A percentile compares a stretch with the other conserved stretches of the same genome.
These are phyloP conservation scores for Trichosporon ovoides DNA, from an alignment of 1,284 basidiomycete species.

Conservation along the genomic window DNA sequence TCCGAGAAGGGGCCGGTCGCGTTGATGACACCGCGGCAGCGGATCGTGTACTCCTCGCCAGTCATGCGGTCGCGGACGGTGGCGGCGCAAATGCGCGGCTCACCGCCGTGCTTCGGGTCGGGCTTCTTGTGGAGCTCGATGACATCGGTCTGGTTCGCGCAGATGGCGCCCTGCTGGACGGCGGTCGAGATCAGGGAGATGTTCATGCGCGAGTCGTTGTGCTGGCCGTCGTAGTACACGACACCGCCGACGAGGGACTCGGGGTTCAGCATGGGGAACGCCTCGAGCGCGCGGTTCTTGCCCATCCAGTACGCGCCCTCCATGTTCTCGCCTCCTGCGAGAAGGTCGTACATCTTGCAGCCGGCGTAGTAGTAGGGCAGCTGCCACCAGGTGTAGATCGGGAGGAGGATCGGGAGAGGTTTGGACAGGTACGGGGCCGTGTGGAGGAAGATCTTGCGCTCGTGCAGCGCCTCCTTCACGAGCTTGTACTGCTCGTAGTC, in stretches of 20 bases:
- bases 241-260: constrained; percentile 90
- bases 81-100: constrained; percentile 65
- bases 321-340: constrained; percentile 97
- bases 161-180: constrained; percentile 83
- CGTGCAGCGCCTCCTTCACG: constrained; percentile 86
- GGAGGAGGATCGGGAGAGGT: constrained; percentile 65
- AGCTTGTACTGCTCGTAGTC: constrained; percentile 96
- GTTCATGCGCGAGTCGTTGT: constrained; percentile 98
- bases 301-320: constrained; percentile 91
- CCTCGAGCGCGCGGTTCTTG: constrained; percentile 76
- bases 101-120: constrained; percentile 52
- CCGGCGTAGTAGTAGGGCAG: constrained; percentile 94
- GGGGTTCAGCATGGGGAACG: constrained; percentile 79
- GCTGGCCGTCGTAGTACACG: constrained; percentile 97
- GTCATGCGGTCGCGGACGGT: constrained; percentile 76
- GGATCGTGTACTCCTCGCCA: constrained; percentile 67
- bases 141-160: constrained; percentile 88
- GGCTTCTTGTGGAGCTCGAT: constrained; percentile 65
- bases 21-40: constrained; percentile 90
- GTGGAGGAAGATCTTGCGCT: constrained; percentile 87
- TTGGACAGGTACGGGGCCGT: constrained; percentile 89
- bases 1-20: constrained; percentile 95
- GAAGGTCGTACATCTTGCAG: constrained; percentile 92
- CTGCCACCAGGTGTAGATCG: constrained; percentile 75
- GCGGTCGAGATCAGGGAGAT: constrained; percentile 90